phyloP scores from a whole-genome alignment of 257 asterid genomes.

The Solanum piurae region DNA sequence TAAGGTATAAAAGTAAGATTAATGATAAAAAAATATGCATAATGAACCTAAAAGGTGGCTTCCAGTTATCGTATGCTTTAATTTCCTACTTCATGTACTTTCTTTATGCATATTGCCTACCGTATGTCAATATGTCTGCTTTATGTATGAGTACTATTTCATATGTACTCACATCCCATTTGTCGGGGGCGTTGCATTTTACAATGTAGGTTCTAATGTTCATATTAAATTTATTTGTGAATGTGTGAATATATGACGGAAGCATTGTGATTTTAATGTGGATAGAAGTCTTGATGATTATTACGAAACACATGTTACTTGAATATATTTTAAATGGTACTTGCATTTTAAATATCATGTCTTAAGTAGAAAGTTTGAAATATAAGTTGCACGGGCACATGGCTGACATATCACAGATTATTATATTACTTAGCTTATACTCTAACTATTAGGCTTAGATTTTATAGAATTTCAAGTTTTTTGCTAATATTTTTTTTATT shows the following conservation, averaged over 20 bases:
- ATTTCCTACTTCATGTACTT: not conserved
- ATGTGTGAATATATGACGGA: not conserved
- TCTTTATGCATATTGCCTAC: not conserved
- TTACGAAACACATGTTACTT: not conserved
- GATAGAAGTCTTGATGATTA: not conserved
- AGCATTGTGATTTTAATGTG: not conserved
- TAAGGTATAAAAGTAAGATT: not conserved
- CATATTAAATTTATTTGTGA: not conserved
- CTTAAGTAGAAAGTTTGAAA: not conserved
- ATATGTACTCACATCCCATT: not conserved
- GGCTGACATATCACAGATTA: not conserved
- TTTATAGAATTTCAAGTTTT: not conserved
- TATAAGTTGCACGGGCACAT: not conserved
- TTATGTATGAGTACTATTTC: not conserved
- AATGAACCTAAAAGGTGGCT: not conserved
- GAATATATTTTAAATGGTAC: not conserved
- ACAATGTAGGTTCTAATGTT: not conserved
- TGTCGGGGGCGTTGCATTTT: not conserved
- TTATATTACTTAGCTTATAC: not conserved
- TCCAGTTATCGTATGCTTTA: not conserved
- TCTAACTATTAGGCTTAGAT: not conserved
- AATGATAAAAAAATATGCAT: not conserved
- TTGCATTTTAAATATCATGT: not conserved
- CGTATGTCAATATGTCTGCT: not conserved
- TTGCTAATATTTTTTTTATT: not conserved